phyloP scores from a whole-genome alignment of 305 asterid genomes.

The Plantago coronopus region DNA sequence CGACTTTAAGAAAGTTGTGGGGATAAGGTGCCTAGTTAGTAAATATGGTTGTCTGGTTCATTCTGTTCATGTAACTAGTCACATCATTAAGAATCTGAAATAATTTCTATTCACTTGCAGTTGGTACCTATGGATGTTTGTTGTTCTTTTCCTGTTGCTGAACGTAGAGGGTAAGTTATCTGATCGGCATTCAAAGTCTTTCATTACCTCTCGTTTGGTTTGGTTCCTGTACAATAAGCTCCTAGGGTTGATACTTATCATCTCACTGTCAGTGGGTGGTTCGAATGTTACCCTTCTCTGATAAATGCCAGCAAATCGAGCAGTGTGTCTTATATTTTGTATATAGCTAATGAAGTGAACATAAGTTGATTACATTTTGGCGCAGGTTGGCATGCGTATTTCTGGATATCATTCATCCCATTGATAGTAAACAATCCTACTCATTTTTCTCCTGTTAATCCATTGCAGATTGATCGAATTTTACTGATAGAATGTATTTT shows the following conservation, averaged over 20 bases:
- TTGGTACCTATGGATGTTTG: conserved; percentile 75
- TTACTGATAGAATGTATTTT: not conserved
- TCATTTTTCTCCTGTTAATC: not conserved
- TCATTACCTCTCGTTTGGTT: too few species aligned
- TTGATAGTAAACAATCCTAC: conserved; percentile 35
- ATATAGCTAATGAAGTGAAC: too few species aligned
- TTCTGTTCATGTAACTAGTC: not conserved
- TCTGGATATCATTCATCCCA: conserved; percentile 72
- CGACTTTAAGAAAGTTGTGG: conserved; percentile 70
- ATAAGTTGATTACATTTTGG: not conserved
- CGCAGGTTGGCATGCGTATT: conserved; percentile 72
- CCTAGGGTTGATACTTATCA: too few species aligned
- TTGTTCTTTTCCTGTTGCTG: conserved; percentile 60
- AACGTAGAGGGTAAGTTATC: conserved; percentile 52
- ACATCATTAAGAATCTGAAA: too few species aligned
- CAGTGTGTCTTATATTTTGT: too few species aligned
- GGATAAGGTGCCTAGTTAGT: conserved; percentile 42
- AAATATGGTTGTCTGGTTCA: not conserved
- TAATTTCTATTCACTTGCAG: conserved; percentile 31
- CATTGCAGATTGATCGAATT: not conserved
- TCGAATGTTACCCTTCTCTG: too few species aligned
- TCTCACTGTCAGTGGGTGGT: too few species aligned
- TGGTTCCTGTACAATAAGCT: too few species aligned
- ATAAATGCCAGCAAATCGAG: too few species aligned
- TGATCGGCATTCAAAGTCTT: not conserved